phyloP scores from a whole-genome alignment of 768 basidiomycete species.

The Daedaleopsis sinensis region DNA sequence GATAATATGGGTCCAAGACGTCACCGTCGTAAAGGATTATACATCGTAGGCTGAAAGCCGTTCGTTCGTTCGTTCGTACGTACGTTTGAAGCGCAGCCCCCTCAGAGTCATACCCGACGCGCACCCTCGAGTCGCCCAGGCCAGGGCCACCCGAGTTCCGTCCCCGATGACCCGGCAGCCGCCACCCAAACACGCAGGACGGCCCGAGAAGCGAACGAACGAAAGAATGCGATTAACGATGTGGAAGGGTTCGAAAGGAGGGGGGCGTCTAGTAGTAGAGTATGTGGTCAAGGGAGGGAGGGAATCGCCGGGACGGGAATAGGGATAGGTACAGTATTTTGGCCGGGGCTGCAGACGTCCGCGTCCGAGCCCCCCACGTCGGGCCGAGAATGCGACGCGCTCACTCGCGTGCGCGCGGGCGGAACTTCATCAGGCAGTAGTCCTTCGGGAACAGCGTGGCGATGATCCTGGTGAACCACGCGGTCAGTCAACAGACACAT shows the following conservation, averaged over 20 bases:
- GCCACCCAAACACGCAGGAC: background rate
- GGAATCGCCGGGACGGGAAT: background rate
- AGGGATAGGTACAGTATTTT: constrained; percentile 10
- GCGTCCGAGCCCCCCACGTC: too few relatives aligned
- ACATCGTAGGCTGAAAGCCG: constrained; percentile 1
- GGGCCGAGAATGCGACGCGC: background rate
- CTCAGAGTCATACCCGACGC: too few relatives aligned
- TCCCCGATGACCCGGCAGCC: too few relatives aligned
- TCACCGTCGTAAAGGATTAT: constrained; percentile 2
- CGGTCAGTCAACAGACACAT: background rate
- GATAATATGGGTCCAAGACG: background rate
- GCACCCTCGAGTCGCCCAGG: too few relatives aligned
- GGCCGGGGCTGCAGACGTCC: background rate
- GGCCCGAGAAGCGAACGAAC: background rate
- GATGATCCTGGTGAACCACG: constrained; percentile 66
- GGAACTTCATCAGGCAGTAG: constrained; percentile 80
- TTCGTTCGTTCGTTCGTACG: background rate
- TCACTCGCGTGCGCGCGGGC: constrained; percentile 48
- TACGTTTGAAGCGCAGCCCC: background rate
- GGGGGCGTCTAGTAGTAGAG: constrained; percentile 15
- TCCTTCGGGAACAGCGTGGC: constrained; percentile 98
- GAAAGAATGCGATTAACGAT: background rate
- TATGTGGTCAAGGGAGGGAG: too few relatives aligned
- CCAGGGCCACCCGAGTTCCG: too few relatives aligned
- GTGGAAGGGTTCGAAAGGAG: background rate